Percentiles rank a stretch among this genome's conserved stretches.
Conservation (phyloP, 169 alveolate genomes). For the Eimeria acervulina region DNA sequence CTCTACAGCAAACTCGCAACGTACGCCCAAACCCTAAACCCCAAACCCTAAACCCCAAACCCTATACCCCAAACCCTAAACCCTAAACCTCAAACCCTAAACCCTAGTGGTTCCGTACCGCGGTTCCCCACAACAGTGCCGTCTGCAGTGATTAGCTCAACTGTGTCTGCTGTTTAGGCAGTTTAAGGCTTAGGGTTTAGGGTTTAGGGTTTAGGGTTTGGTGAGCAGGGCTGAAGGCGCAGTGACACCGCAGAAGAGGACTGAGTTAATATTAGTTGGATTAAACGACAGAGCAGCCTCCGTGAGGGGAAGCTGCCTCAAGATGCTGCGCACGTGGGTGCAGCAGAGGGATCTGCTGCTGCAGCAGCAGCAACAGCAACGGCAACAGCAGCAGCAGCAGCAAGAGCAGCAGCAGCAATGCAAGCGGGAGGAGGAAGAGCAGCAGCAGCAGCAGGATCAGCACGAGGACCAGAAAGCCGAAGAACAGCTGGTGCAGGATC, state of each 20-base stretch:
- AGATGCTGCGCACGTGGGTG: conserved; percentile 71
- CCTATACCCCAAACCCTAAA: background rate
- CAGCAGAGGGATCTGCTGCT: conserved; percentile 25
- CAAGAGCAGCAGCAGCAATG: background rate
- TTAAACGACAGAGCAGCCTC: conserved; percentile 54
- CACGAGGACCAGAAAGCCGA: background rate
- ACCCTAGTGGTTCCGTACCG: too few species aligned
- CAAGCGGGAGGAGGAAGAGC: background rate
- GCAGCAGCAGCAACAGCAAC: conserved; percentile 57
- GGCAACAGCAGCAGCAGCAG: conserved; percentile 41
- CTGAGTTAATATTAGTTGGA: conserved; percentile 16
- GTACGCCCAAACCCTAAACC: conserved; percentile 33
- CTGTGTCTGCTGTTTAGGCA: background rate
- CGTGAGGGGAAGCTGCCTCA: conserved; percentile 52
- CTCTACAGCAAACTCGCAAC: conserved; percentile 40
- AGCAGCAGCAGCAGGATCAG: background rate
- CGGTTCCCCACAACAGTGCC: background rate
- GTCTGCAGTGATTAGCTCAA: background rate
- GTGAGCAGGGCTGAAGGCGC: conserved; percentile 5
- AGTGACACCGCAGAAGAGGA: conserved; percentile 21
- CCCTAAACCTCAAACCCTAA: background rate
- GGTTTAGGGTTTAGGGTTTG: conserved; percentile 25
- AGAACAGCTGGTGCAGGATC: background rate
- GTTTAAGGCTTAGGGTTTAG: background rate
- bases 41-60: background rate